Conservation (phyloP, 805 yeast genomes). For the Barnettozyma vustinii region DNA sequence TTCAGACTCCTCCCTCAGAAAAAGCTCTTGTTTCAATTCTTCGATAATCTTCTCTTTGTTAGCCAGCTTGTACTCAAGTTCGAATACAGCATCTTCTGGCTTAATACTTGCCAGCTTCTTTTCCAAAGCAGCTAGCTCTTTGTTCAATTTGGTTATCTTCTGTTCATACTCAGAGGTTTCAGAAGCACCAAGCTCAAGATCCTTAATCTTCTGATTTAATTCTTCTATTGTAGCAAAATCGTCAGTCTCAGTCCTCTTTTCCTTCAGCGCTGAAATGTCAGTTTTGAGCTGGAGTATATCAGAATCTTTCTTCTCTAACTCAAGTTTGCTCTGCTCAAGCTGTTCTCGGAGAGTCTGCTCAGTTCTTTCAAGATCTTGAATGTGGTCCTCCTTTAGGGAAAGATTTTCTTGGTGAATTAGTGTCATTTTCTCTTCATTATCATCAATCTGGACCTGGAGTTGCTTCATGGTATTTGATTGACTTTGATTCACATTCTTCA, state of each 20-base stretch:
- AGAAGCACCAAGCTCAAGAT: background rate
- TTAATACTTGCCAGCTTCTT: conserved; percentile 6
- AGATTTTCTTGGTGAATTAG: conserved; percentile 22
- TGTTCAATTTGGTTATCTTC: background rate
- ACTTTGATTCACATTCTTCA: conserved; percentile 27
- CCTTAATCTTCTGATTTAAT: conserved; percentile 6
- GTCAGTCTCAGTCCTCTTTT: background rate
- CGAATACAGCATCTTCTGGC: conserved; percentile 17
- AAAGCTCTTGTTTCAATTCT: conserved; percentile 12
- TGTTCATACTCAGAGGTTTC: background rate
- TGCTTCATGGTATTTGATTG: conserved; percentile 25
- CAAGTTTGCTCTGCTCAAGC: background rate
- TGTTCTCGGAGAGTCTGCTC: background rate
- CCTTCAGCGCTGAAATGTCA: background rate
- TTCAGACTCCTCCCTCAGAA: background rate
- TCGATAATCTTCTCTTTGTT: conserved; percentile 18
- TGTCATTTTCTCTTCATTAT: conserved; percentile 10
- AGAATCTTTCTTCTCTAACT: conserved; percentile 1
- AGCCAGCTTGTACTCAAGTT: conserved; percentile 15
- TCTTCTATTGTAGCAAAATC: background rate
- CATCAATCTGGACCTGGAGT: conserved; percentile 19
- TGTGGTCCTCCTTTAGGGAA: conserved; percentile 25
- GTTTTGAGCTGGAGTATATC: conserved; percentile 1
- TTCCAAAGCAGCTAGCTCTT: conserved; percentile 4
- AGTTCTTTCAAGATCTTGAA: conserved; percentile 5